Evolutionary conservation across 73 alveolate species (phyloP).

Genomic region (Tetrahymena elliotti): DNA sequence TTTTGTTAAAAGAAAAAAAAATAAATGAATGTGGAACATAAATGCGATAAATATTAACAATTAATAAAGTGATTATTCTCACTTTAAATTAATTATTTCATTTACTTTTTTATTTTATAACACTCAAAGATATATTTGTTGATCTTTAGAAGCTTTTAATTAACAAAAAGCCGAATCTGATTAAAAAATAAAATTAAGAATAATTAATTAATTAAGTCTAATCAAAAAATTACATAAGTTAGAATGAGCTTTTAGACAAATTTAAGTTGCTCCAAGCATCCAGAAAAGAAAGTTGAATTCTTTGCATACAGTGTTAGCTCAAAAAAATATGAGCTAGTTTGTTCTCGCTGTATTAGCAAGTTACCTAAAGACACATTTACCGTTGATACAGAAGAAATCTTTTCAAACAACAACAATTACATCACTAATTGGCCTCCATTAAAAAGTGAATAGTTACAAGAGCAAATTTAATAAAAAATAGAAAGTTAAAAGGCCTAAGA

Average conservation of each 20-base stretch:
- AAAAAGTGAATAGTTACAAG: not conserved
- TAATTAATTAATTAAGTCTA: too few relatives aligned
- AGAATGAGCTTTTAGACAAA: not conserved
- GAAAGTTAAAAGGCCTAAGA: not conserved
- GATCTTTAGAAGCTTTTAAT: not conserved
- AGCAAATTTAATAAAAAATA: too few relatives aligned
- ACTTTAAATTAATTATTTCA: too few relatives aligned
- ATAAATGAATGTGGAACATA: too few relatives aligned
- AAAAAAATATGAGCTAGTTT: not conserved
- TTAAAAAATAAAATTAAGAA: too few relatives aligned
- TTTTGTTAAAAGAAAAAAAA: not conserved
- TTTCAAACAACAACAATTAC: not conserved
- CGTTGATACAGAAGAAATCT: not conserved
- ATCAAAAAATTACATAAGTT: not conserved
- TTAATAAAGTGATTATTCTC: not conserved
- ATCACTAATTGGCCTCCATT: not conserved
- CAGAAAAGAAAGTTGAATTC: not conserved
- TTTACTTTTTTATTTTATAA: too few relatives aligned
- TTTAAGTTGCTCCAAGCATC: not conserved
- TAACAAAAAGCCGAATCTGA: not conserved
- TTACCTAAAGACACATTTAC: not conserved
- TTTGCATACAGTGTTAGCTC: not conserved
- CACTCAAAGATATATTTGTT: not conserved
- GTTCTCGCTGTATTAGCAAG: not conserved
- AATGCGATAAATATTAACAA: too few relatives aligned